Conservation (phyloP, 75 land plant species). For the Pinus albicaulis region DNA sequence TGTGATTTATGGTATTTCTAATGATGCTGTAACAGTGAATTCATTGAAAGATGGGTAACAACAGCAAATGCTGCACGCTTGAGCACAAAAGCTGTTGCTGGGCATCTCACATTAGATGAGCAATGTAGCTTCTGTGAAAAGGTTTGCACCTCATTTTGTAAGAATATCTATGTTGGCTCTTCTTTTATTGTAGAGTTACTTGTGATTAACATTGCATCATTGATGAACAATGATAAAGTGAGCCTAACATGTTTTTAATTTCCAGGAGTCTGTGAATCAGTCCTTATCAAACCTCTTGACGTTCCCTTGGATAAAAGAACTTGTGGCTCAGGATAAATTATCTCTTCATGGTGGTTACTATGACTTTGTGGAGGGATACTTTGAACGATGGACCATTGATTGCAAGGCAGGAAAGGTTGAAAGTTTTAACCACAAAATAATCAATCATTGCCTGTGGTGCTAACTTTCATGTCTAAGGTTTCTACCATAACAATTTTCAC, state of each 20-base stretch:
- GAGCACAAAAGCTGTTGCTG: slow-evolving; percentile 42
- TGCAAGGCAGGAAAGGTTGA: slow-evolving; percentile 18
- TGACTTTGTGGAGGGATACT: slow-evolving; percentile 74
- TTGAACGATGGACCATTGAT: slow-evolving; percentile 74
- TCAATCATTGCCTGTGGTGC: slow-evolving; percentile 35
- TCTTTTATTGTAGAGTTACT: background rate
- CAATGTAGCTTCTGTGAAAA: slow-evolving; percentile 88
- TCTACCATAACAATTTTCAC: too few species aligned
- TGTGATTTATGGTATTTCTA: background rate
- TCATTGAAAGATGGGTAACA: slow-evolving; percentile 69
- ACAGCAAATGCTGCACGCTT: slow-evolving; percentile 54
- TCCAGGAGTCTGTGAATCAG: slow-evolving; percentile 80
- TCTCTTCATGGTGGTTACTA: slow-evolving; percentile 86
- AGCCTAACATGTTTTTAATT: background rate
- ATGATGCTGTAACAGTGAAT: slow-evolving; percentile 42
- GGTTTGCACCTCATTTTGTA: slow-evolving; percentile 31
- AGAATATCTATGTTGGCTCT: background rate
- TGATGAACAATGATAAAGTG: background rate
- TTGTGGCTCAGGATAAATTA: slow-evolving; percentile 45
- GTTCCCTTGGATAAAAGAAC: slow-evolving; percentile 77
- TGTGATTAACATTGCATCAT: background rate
- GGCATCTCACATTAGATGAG: slow-evolving; percentile 51
- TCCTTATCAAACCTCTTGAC: slow-evolving; percentile 67
- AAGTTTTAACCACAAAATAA: slow-evolving; percentile 11
- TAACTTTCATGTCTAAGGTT: slow-evolving; percentile 11